phyloP scores from a whole-genome alignment of 176 grass and related monocot species.

The Cenchrus purpureus region DNA sequence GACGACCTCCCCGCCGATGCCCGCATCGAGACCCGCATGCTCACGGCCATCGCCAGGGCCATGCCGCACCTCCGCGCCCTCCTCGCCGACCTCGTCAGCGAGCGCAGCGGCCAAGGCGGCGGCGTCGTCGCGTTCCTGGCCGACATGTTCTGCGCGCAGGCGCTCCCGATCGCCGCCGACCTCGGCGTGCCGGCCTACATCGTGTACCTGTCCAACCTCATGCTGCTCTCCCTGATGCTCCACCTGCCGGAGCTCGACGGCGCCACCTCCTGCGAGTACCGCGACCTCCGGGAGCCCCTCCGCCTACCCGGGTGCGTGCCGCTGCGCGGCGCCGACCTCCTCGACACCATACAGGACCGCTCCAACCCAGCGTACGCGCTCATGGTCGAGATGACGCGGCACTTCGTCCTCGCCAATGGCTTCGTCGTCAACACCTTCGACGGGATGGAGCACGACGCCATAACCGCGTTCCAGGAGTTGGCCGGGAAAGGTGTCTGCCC shows the following conservation, averaged over 20 bases:
- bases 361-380: slow-evolving; percentile 15
- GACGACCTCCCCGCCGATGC: slow-evolving; percentile 54
- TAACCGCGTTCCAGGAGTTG: slow-evolving; percentile 39
- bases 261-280: slow-evolving; percentile 49
- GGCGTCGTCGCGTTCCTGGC: slow-evolving; percentile 45
- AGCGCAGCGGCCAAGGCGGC: not conserved
- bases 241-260: slow-evolving; percentile 31
- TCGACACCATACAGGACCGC: slow-evolving; percentile 46
- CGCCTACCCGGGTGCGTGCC: slow-evolving; percentile 63
- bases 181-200: slow-evolving; percentile 56
- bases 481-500: slow-evolving; percentile 36
- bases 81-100: not conserved
- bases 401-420: slow-evolving; percentile 40
- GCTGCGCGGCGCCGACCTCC: slow-evolving; percentile 48
- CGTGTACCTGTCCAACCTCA: slow-evolving; percentile 50
- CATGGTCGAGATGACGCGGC: slow-evolving; percentile 18
- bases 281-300: slow-evolving; percentile 57
- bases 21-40: slow-evolving; percentile 32
- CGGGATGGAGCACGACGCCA: slow-evolving; percentile 47
- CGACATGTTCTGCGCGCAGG: slow-evolving; percentile 45
- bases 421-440: slow-evolving; percentile 61
- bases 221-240: slow-evolving; percentile 39
- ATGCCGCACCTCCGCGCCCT: slow-evolving; percentile 33
- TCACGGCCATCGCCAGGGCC: slow-evolving; percentile 10
- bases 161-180: slow-evolving; percentile 39